These are phyloP conservation scores for Vigna radiata DNA, from an alignment of 306 rosid genomes.

Conservation along the genomic window DNA sequence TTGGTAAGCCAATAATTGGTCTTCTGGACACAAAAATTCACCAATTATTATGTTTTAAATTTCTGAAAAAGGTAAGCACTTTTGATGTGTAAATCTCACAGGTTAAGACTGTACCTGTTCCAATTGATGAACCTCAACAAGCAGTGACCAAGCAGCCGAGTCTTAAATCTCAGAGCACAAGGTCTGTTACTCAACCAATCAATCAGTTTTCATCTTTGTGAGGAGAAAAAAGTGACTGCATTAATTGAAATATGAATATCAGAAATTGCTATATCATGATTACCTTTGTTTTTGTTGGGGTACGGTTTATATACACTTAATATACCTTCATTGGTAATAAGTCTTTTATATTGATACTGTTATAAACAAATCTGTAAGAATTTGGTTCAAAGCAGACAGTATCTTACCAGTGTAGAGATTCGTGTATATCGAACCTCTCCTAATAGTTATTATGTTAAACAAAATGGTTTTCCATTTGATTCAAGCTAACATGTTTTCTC, in stretches of 20 bases:
- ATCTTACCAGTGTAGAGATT: too few species aligned
- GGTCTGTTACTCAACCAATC: conserved; percentile 52
- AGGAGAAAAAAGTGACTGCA: neutral
- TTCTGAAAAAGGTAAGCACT: conserved; percentile 17
- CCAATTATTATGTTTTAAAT: neutral
- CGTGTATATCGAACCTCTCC: too few species aligned
- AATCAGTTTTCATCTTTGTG: conserved; percentile 10
- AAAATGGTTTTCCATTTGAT: conserved; percentile 21
- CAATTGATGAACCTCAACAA: conserved; percentile 58
- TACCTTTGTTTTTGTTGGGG: too few species aligned
- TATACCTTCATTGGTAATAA: too few species aligned
- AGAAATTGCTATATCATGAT: too few species aligned
- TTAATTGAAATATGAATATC: neutral
- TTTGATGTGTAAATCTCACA: conserved; percentile 48
- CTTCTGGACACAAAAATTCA: neutral
- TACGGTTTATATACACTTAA: too few species aligned
- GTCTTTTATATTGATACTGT: too few species aligned
- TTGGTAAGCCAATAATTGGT: conserved; percentile 55
- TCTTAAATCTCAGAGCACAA: conserved; percentile 50
- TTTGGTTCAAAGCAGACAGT: too few species aligned
- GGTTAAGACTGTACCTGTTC: conserved; percentile 71
- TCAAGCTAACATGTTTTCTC: conserved; percentile 40
- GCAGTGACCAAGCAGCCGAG: conserved; percentile 47
- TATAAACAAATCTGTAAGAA: too few species aligned
- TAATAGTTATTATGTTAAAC: too few species aligned